These are phyloP conservation scores for Diaporthe sp. DNA, from an alignment of 2,329 filamentous ascomycete genomes.

Conservation along the genomic window DNA sequence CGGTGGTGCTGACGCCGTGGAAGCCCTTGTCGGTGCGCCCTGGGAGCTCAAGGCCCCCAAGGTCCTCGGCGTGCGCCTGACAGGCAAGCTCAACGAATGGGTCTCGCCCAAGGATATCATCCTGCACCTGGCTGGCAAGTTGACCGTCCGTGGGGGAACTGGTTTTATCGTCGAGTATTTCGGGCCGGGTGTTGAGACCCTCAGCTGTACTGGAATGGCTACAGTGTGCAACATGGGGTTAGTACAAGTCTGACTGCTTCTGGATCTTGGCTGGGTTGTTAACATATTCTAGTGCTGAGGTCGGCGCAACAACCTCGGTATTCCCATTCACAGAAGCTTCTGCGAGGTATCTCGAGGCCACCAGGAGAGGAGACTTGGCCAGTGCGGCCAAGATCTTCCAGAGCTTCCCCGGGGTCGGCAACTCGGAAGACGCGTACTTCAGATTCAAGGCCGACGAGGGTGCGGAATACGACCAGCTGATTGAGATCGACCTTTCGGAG, in stretches of 20 bases:
- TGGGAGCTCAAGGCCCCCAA: constrained; percentile 98
- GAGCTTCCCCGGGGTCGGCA: constrained; percentile 62
- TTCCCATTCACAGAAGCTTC: constrained; percentile 93
- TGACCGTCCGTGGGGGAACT: constrained; percentile 94
- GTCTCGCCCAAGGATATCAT: constrained; percentile 97
- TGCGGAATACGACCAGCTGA: constrained; percentile 90
- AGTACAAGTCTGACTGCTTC: constrained; percentile 1
- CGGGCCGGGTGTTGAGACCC: constrained; percentile 87
- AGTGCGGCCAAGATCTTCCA: constrained; percentile 74
- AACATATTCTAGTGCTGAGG: constrained; percentile 68
- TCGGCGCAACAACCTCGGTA: constrained; percentile 94
- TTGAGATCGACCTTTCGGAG: constrained; percentile 89
- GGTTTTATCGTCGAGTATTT: constrained; percentile 96
- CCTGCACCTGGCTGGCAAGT: constrained; percentile 85
- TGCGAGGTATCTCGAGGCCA: constrained; percentile 87
- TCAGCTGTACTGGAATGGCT: constrained; percentile 94
- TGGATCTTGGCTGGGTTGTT: background rate
- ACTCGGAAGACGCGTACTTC: constrained; percentile 65
- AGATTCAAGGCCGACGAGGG: constrained; percentile 83
- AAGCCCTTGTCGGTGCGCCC: constrained; percentile 94
- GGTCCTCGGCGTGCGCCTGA: constrained; percentile 86
- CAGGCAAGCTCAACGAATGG: constrained; percentile 90
- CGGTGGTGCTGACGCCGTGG: constrained; percentile 95
- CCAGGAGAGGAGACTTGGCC: constrained; percentile 81
- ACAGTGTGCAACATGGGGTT: constrained; percentile 90